Percentiles rank a stretch among this genome's conserved stretches.
Evolutionary conservation across 208 protist genomes (phyloP).

Genomic region (Tritrichomonas musculus): DNA sequence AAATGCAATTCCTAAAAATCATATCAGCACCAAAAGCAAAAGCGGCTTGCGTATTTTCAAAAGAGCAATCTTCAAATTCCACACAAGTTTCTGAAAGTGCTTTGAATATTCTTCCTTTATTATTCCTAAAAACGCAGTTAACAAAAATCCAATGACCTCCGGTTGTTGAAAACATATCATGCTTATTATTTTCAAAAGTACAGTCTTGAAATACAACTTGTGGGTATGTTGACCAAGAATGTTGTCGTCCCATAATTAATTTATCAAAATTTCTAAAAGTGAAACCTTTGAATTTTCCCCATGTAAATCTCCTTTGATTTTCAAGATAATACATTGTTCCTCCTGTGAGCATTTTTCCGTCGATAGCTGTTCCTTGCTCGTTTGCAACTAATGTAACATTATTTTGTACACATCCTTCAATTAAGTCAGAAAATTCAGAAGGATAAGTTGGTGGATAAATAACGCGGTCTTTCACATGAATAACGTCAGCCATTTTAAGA

Average conservation of each 20-base stretch:
- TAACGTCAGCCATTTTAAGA: background rate
- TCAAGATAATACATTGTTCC: slow-evolving; percentile 28
- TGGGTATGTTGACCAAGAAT: slow-evolving; percentile 12
- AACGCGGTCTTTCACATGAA: background rate
- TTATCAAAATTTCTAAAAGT: slow-evolving; percentile 19
- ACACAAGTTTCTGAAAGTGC: slow-evolving; percentile 1
- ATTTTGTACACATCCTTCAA: background rate
- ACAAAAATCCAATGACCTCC: slow-evolving; percentile 18
- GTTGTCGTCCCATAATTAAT: slow-evolving; percentile 15
- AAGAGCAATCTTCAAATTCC: background rate
- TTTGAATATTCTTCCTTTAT: background rate
- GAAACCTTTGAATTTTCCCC: slow-evolving; percentile 5
- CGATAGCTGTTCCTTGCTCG: background rate
- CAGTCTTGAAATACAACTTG: background rate
- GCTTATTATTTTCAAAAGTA: background rate
- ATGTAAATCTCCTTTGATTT: background rate
- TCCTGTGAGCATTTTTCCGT: background rate
- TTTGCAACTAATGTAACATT: background rate
- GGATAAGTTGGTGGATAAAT: slow-evolving; percentile 12
- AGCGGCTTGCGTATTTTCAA: background rate
- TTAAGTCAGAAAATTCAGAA: slow-evolving; percentile 22
- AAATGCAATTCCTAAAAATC: slow-evolving; percentile 29
- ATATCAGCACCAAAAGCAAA: background rate
- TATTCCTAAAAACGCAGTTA: slow-evolving; percentile 15
- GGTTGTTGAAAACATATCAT: background rate